Evolutionary conservation across 768 basidiomycete species (phyloP).

Genomic region (Suillus cothurnatus): DNA sequence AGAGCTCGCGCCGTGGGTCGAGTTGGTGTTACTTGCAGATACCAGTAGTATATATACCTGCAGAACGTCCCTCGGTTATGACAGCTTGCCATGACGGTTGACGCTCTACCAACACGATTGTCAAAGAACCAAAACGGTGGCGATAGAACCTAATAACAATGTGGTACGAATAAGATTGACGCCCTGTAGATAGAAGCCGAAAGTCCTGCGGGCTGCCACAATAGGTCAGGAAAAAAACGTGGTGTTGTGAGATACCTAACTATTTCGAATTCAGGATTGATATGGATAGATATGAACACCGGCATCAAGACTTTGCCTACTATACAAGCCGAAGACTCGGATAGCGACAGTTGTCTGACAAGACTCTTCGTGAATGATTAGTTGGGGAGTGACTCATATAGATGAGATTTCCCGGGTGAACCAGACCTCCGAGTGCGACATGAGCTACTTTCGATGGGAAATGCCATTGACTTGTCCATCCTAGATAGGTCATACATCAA

Average conservation of each 20-base stretch:
- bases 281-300: not conserved
- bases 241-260: not conserved
- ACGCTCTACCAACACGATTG: not conserved
- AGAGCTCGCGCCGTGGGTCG: not conserved
- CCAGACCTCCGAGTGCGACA: not conserved
- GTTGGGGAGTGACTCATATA: not conserved
- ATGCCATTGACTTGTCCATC: not conserved
- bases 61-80: not conserved
- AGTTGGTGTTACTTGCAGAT: not conserved
- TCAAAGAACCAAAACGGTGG: not conserved
- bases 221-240: not conserved
- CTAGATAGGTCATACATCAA: not conserved
- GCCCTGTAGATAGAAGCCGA: not conserved
- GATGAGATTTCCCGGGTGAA: not conserved
- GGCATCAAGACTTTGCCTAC: not conserved
- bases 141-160: not conserved
- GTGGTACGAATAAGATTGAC: not conserved
- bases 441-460: not conserved
- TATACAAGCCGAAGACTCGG: not conserved
- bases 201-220: not conserved
- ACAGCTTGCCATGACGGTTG: constrained; percentile 1
- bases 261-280: not conserved
- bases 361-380: not conserved
- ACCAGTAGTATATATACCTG: not conserved
- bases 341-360: not conserved